Base-by-base conservation (phyloP, 768 basidiomycete genomes). In the Collybia mongolica region DNA sequence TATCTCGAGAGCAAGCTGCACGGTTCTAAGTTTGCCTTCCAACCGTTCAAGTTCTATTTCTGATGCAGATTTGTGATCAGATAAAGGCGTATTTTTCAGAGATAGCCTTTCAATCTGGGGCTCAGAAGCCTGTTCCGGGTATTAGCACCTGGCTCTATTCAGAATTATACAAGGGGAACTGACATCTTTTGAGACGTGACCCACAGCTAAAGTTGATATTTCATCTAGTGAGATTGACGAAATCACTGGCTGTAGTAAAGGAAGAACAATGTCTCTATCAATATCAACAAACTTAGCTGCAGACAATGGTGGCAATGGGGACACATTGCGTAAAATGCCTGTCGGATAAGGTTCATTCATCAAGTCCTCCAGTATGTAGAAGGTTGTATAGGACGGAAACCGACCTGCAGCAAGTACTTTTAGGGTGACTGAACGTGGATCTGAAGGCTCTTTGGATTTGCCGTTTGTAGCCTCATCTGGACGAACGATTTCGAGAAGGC, bases 1-100 rank as follows among this genome's bases (percentile, higher is more conserved):
- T 43, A 97, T 83, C 68, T 98, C 94, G 22, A 97, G 73, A n/a
- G 88, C 83, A 26, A 94, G 76, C 55, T 89, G 87, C 9, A 91
- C 76, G 1, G 88, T 88, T 57, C 85, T 77, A 46, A 97, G 65
- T 48, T 71, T 79, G 14, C 73, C 71, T 67, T 98, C 94, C 12
- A 93, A 71, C 23, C 71, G 71, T 53, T 90, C 88, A 2, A 97
- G 76, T 58, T 88, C 83, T 9, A 82, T 48, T 61, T 94, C 88
- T 12, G 77, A 76, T 1, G 74, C 61, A 2, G 86, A 79, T 64
- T 81, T 87, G 63, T 95, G 84, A 61, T 95, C 94, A 11, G 83
- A 81, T 61, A 86, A 81, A 9, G 90, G 87, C 0, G 79, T 73
- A 53, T 84, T 74, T 62, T 87, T 84, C 7, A 86, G 64, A 4